A percentile compares a stretch with the other conserved stretches of the same genome.
Conservation (phyloP, 176 grass and related monocot species). For the Zea mays region Zm-B73-REFERENCE-NAM-5.0 NC_050104.1:144412501-144413000, state of each 20-base stretch:
- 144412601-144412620: not conserved
- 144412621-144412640: not conserved
- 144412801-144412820: not conserved
- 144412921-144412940: too few relatives aligned
- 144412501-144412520: slow-evolving; percentile 23
- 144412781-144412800: slow-evolving; percentile 34
- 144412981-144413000: too few relatives aligned
- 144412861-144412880: not conserved
- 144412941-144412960: too few relatives aligned
- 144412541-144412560: not conserved
- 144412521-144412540: slow-evolving; percentile 29
- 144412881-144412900: too few relatives aligned
- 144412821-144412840: not conserved
- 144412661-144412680: slow-evolving; percentile 1
- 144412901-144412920: too few relatives aligned
- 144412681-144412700: slow-evolving; percentile 22
- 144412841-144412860: not conserved
- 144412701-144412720: not conserved
- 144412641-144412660: not conserved
- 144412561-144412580: slow-evolving; percentile 2
- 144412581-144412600: slow-evolving; percentile 30
- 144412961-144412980: too few relatives aligned
- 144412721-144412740: not conserved
- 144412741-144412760: slow-evolving; percentile 32
- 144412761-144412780: slow-evolving; percentile 30